A percentile compares a stretch with the other conserved stretches of the same genome.
These are phyloP conservation scores for Tetracladium setigerum DNA, from an alignment of 495 filamentous ascomycete genomes.

Conservation along the genomic window DNA sequence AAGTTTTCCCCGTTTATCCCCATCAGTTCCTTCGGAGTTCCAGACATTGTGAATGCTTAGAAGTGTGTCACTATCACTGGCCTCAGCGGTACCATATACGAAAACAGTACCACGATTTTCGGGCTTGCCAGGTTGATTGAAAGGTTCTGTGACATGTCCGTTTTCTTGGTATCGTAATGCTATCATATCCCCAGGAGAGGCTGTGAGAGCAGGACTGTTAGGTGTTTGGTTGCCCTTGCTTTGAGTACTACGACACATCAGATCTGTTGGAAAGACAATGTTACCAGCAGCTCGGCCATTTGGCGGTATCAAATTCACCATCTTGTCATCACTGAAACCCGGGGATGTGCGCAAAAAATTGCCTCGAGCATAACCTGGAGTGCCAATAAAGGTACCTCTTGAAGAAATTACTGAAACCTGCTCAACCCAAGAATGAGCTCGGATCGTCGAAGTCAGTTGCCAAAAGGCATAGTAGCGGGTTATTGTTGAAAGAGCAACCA, in stretches of 20 bases:
- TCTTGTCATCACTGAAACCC: constrained; percentile 40
- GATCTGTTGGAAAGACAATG: constrained; percentile 38
- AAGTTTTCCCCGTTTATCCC: constrained; percentile 61
- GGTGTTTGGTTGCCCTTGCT: constrained; percentile 42
- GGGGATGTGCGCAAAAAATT: constrained; percentile 45
- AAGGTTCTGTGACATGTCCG: constrained; percentile 68
- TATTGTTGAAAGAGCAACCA: too few species aligned
- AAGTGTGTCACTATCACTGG: constrained; percentile 51
- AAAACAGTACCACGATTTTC: constrained; percentile 63
- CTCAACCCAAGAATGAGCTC: constrained; percentile 53
- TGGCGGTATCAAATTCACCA: constrained; percentile 34
- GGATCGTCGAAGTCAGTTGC: constrained; percentile 4
- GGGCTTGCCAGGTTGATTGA: constrained; percentile 52
- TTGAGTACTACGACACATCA: constrained; percentile 37
- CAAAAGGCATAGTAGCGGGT: too few species aligned
- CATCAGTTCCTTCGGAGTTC: constrained; percentile 66
- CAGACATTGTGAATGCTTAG: constrained; percentile 60
- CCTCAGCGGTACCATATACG: constrained; percentile 69
- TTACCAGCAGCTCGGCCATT: constrained; percentile 27
- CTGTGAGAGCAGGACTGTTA: constrained; percentile 54
- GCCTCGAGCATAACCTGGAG: constrained; percentile 58
- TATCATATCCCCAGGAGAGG: constrained; percentile 56
- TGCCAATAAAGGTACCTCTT: constrained; percentile 62
- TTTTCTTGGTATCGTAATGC: constrained; percentile 76
- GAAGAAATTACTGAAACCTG: constrained; percentile 53